These are phyloP conservation scores for Suillus occidentalis DNA, from an alignment of 768 basidiomycete genomes.

Conservation along the genomic window DNA sequence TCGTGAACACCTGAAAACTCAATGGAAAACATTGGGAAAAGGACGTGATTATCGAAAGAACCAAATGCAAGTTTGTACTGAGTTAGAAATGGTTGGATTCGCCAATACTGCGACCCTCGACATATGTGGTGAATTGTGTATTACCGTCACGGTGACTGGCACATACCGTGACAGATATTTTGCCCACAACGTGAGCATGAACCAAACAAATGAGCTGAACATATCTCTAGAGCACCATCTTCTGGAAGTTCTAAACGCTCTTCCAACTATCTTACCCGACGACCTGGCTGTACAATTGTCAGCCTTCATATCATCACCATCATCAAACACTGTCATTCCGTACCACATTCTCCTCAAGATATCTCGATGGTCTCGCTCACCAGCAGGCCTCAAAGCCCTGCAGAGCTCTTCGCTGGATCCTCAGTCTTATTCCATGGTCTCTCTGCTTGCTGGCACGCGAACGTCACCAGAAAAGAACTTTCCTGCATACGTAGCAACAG, in stretches of 20 bases:
- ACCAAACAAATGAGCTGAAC: conserved; percentile 37
- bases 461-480: conserved; percentile 80
- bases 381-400: conserved; percentile 41
- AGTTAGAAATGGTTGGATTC: neutral
- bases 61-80: too few relatives aligned
- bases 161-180: neutral
- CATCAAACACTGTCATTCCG: conserved; percentile 46
- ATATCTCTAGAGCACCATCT: conserved; percentile 73
- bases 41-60: neutral
- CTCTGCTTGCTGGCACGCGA: conserved; percentile 73
- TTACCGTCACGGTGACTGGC: neutral
- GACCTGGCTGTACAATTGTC: conserved; percentile 43
- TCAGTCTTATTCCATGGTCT: conserved; percentile 63
- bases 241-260: conserved; percentile 43
- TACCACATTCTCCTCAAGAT: conserved; percentile 58
- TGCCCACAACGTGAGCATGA: neutral
- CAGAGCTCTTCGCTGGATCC: conserved; percentile 47
- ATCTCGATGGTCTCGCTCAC: conserved; percentile 69
- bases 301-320: conserved; percentile 33
- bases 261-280: conserved; percentile 46
- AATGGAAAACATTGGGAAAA: neutral
- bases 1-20: neutral
- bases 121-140: neutral
- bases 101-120: neutral
- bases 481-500: conserved; percentile 46